phyloP scores from a whole-genome alignment of 1,284 basidiomycete genomes.

The Afroboletus lepidellus region DNA sequence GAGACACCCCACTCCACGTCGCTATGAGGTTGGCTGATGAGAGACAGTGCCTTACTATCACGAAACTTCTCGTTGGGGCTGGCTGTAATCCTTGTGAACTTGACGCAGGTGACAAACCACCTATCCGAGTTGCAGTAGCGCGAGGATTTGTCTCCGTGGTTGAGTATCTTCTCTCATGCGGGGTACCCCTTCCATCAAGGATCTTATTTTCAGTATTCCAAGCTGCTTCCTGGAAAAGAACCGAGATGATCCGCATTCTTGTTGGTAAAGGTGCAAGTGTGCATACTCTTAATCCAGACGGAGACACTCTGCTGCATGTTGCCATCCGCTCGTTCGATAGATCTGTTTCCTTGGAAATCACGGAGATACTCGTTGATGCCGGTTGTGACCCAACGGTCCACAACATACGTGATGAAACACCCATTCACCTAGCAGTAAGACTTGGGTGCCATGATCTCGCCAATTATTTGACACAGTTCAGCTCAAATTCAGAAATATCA shows the following conservation, averaged over 20 bases:
- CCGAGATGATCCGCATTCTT: too few relatives aligned
- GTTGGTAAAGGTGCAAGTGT: background rate
- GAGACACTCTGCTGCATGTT: constrained; percentile 1
- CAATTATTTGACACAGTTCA: background rate
- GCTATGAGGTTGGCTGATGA: constrained; percentile 2
- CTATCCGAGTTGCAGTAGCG: background rate
- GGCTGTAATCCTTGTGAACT: background rate
- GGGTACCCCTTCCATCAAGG: background rate
- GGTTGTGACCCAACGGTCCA: background rate
- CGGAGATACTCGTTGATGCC: background rate
- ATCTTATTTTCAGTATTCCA: constrained; percentile 4
- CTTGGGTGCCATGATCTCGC: background rate
- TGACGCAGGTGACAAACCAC: background rate
- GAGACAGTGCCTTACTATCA: constrained; percentile 1
- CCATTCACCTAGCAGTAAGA: background rate
- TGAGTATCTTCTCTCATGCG: constrained; percentile 8
- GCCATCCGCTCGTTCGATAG: background rate
- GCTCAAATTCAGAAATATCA: background rate
- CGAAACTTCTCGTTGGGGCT: constrained; percentile 4
- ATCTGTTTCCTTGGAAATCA: background rate
- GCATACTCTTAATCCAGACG: background rate
- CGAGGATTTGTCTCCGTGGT: constrained; percentile 8
- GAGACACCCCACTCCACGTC: constrained; percentile 7
- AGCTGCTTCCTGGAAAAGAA: background rate
- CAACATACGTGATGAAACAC: background rate